Evolutionary conservation across 2,329 filamentous ascomycete species (phyloP).

Genomic region (Pseudogymnoascus sp.): DNA sequence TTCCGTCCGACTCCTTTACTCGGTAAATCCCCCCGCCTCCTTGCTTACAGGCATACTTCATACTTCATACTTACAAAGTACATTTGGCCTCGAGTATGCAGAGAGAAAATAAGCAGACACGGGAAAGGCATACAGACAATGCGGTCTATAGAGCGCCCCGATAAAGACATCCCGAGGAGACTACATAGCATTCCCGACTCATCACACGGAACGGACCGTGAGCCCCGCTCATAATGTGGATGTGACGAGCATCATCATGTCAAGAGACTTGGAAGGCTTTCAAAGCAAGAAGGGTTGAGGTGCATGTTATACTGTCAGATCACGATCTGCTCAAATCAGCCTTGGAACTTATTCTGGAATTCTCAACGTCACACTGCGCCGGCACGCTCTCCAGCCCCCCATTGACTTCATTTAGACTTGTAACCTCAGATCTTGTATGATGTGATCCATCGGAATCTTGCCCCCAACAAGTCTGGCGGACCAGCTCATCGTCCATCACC

Average conservation of each 20-base stretch:
- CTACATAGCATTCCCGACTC: not conserved
- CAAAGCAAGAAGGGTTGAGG: not conserved
- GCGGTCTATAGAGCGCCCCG: not conserved
- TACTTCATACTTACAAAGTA: not conserved
- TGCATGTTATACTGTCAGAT: constrained; percentile 2
- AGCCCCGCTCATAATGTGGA: not conserved
- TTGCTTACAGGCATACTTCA: constrained; percentile 4
- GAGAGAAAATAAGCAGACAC: not conserved
- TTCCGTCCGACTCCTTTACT: not conserved
- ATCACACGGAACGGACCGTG: constrained; percentile 1
- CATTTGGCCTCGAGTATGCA: not conserved
- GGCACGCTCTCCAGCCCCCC: not conserved
- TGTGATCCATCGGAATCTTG: constrained; percentile 3
- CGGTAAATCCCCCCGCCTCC: not conserved
- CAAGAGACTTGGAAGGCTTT: not conserved
- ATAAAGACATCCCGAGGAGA: not conserved
- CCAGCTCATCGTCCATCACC: not conserved
- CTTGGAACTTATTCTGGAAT: constrained; percentile 4
- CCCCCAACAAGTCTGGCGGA: not conserved
- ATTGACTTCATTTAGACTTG: constrained; percentile 1
- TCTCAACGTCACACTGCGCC: constrained; percentile 3
- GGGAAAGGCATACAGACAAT: not conserved
- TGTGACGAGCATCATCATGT: not conserved
- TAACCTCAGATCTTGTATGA: constrained; percentile 4
- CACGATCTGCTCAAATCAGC: not conserved